Evolutionary conservation across 1,139 yeast genomes (phyloP).

Genomic region (Pichia sp.): DNA sequence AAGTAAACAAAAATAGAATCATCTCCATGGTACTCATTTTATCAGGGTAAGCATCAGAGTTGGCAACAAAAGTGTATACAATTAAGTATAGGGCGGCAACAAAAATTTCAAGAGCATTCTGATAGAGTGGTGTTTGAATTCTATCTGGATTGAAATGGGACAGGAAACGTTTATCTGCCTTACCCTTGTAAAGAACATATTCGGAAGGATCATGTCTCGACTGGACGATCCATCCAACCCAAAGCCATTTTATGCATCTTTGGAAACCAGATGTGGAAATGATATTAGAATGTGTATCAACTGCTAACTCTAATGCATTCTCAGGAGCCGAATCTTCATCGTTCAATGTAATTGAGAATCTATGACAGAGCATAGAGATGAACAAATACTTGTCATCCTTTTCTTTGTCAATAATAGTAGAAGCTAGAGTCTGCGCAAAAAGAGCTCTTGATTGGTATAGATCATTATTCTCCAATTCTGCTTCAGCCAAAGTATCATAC

Average conservation of each 20-base stretch:
- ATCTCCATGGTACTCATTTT: slow-evolving; percentile 40
- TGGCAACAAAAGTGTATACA: slow-evolving; percentile 60
- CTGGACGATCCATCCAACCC: slow-evolving; percentile 92
- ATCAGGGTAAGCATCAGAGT: slow-evolving; percentile 31
- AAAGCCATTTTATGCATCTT: slow-evolving; percentile 80
- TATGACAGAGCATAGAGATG: slow-evolving; percentile 69
- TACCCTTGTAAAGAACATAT: slow-evolving; percentile 57
- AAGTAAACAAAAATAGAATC: slow-evolving; percentile 56
- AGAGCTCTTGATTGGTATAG: slow-evolving; percentile 53
- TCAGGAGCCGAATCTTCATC: slow-evolving; percentile 56
- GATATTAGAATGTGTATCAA: slow-evolving; percentile 73
- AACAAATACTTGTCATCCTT: slow-evolving; percentile 59
- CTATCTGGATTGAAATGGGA: slow-evolving; percentile 81
- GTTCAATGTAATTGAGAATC: slow-evolving; percentile 60
- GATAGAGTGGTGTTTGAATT: slow-evolving; percentile 78
- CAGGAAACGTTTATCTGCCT: slow-evolving; percentile 46
- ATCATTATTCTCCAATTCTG: slow-evolving; percentile 62
- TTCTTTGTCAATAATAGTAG: slow-evolving; percentile 55
- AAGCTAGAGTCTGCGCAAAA: slow-evolving; percentile 70
- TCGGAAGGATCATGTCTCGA: slow-evolving; percentile 62
- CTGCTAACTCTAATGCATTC: slow-evolving; percentile 77
- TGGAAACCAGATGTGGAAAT: slow-evolving; percentile 80
- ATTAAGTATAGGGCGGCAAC: slow-evolving; percentile 60
- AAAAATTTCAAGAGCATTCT: slow-evolving; percentile 61
- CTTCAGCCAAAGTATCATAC: slow-evolving; percentile 57